Evolutionary conservation across 805 yeast species (phyloP), one percentile per base, ranked within the genome.

Genomic region (Pichia pseudocactophila): DNA sequence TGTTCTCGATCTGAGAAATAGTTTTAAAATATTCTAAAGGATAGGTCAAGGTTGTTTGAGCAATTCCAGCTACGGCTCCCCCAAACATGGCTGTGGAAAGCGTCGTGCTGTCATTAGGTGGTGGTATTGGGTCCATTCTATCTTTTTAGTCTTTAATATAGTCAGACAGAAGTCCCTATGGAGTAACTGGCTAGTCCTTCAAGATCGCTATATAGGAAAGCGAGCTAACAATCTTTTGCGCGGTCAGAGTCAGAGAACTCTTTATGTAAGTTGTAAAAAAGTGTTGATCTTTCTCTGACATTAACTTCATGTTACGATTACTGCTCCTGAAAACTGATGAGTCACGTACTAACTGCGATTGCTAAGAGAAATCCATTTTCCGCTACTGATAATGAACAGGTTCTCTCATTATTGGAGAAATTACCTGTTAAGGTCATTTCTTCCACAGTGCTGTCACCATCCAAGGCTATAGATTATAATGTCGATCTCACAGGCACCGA

Each of bases 21-120:
- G 86, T 79, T 56, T 82, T 82, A 40, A 78, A 58, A 50, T 72
- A 80, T 53, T 82, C 92, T 48, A 82, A 74, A 0, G 92, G 90
- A 52, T 80, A 82, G 0, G 85, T 75, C 20, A 79, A 47, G 0
- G 80, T 72, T 0, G 86, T 76, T 27, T 81, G 76, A 1, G 73
- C 70, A 1, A 79, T 68, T 0, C 83, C 81, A 0, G 89, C 82
- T 1, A 76, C 69, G 17, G 76, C 67, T 22, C 82, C 83, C 2
- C 80, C 71, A 8, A 75, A 65, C 48, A 76, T 64, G 0, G 84
- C 82, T 3, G 82, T 74, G 20, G 78, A 57, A 26, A 78, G 59
- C 42, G 68, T 74, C 13, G 73, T 59, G 17, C 57, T 53, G 35
- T 58, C 61, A 18, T 45, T 49, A 0, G 40, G 25, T 5, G 34